Conservation (phyloP, 2,329 filamentous ascomycete genomes). For the Ophiostoma sp. region DNA sequence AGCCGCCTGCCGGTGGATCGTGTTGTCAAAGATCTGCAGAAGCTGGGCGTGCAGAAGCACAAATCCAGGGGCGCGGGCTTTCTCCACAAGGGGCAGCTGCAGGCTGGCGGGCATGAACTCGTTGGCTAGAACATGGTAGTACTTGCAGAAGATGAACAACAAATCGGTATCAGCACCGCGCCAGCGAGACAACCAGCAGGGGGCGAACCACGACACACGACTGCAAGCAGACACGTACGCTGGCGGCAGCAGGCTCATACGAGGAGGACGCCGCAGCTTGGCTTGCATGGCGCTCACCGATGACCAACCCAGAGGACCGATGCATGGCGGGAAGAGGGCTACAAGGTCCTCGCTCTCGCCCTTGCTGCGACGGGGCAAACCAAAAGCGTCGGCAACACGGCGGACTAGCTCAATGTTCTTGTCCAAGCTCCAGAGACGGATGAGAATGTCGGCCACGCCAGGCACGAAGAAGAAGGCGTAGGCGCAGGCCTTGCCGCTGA, state of each 20-base stretch:
- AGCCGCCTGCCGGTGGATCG: constrained; percentile 72
- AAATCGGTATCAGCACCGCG: constrained; percentile 83
- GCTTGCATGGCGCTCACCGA: constrained; percentile 51
- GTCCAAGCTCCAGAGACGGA: constrained; percentile 73
- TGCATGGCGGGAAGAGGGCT: constrained; percentile 65
- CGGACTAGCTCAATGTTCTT: constrained; percentile 64
- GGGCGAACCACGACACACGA: constrained; percentile 77
- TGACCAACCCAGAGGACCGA: constrained; percentile 61
- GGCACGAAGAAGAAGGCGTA: constrained; percentile 94
- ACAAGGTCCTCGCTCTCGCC: constrained; percentile 65
- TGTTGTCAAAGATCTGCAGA: constrained; percentile 75
- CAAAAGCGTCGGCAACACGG: constrained; percentile 69
- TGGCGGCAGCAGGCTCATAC: constrained; percentile 50
- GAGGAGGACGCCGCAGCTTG: constrained; percentile 65
- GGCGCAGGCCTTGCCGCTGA: constrained; percentile 86
- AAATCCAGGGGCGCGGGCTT: constrained; percentile 70
- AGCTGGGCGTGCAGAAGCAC: constrained; percentile 81
- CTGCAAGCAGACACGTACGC: constrained; percentile 25
- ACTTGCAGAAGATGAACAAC: constrained; percentile 88
- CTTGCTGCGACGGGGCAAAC: constrained; percentile 57
- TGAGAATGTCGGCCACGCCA: constrained; percentile 78
- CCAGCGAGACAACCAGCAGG: constrained; percentile 80
- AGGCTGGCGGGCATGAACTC: constrained; percentile 62
- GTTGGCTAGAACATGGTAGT: constrained; percentile 76
- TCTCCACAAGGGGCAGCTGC: constrained; percentile 54